These are phyloP conservation scores for Bassia scoparia DNA, from an alignment of 148 eudicot genomes.

Conservation along the genomic window DNA sequence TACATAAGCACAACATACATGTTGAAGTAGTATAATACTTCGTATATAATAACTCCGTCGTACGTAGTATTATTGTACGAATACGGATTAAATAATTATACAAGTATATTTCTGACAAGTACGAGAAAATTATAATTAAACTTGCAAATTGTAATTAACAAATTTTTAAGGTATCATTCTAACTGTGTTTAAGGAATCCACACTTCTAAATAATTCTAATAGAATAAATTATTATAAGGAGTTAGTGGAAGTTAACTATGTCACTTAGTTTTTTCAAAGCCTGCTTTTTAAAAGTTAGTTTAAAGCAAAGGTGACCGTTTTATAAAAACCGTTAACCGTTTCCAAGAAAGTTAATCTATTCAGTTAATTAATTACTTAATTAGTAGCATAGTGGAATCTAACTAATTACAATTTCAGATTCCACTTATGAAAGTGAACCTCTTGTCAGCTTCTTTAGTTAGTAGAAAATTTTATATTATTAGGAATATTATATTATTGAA, in stretches of 20 bases:
- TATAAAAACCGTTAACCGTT: constrained; percentile 28
- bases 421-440: too few relatives aligned
- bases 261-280: constrained; percentile 16
- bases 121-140: not conserved
- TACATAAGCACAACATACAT: too few relatives aligned
- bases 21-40: too few relatives aligned
- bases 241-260: constrained; percentile 27
- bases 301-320: constrained; percentile 29
- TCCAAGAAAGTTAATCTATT: constrained; percentile 24
- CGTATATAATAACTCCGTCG: too few relatives aligned
- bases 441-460: too few relatives aligned
- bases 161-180: not conserved
- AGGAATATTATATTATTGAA: too few relatives aligned
- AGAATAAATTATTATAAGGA: constrained; percentile 8
- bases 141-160: constrained; percentile 7
- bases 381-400: constrained; percentile 20
- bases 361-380: too few relatives aligned
- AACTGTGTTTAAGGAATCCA: constrained; percentile 8
- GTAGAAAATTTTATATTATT: too few relatives aligned
- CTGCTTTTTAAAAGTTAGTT: constrained; percentile 39
- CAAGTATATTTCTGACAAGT: not conserved
- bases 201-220: not conserved
- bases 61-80: too few relatives aligned
- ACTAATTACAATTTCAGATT: not conserved
- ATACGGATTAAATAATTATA: too few relatives aligned